Evolutionary conservation across 2,329 filamentous ascomycete genomes (phyloP), one percentile per base, ranked within the genome.

Genomic region (Phialophora macrospora): DNA sequence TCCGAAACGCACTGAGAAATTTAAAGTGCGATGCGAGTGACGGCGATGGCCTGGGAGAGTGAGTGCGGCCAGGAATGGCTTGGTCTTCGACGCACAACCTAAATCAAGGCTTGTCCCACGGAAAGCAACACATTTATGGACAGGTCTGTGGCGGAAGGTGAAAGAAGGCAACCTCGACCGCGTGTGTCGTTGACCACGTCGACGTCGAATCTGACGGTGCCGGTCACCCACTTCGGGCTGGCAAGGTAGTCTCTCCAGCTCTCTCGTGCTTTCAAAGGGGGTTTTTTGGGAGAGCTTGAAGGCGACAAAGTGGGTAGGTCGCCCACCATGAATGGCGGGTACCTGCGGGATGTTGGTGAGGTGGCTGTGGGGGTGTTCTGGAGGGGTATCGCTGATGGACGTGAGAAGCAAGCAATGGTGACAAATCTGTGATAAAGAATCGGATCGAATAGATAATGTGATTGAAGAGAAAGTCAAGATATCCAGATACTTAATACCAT

Each of bases 271-370:
- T 14, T 20, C 24, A 17, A 59, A 30, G 20, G 34, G 9, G 56
- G 30, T 8, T 17, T 24, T 54, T 28, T 28, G 58, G 24, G 24
- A 60, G 30, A 28, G 58, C 58, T 60, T 41, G 30, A 60, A 28
- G 28, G 48, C 17, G 49, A 52, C 51, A 14, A 60, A 51, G 28
- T 34, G 52, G 52, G 52, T 55, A 55, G 8, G 52, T 20, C 26
- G 8, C n/a, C 52, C 52, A 55, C 26, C 8, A 22, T 26, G 48
- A 22, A 51, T 22, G 22, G 48, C 48, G 56, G 56, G 26, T 46
- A 28, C 20, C 38, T 49, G 58, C 46, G 58, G 58, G 58, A 60
- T 51, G 58, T 60, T 52, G 58, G 28, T 60, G 51, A 61, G 30
- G 60, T 55, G 60, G 60, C 49, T 62, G 52, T 55, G 52, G 60